phyloP scores from a whole-genome alignment of 1,284 basidiomycete species.

The Malassezia globosa region DNA sequence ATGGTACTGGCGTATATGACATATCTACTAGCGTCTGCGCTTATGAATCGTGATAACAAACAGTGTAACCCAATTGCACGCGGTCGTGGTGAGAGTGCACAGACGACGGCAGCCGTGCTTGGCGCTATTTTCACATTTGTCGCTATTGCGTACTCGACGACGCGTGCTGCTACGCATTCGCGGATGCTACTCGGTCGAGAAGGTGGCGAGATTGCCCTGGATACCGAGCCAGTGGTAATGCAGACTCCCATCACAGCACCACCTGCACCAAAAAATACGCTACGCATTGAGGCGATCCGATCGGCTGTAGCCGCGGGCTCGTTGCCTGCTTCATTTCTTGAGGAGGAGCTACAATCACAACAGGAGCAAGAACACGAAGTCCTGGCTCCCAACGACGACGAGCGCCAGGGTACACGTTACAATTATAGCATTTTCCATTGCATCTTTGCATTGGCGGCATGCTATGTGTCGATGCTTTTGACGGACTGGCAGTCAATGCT shows the following conservation, averaged over 20 bases:
- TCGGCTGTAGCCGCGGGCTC: conserved; percentile 92
- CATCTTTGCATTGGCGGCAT: conserved; percentile 87
- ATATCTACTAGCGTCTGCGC: conserved; percentile 84
- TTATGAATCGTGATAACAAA: conserved; percentile 74
- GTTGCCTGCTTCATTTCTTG: conserved; percentile 79
- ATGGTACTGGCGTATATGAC: conserved; percentile 97
- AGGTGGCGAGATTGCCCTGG: conserved; percentile 48
- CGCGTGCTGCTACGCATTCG: conserved; percentile 85
- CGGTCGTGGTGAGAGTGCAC: conserved; percentile 57
- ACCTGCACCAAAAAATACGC: conserved; percentile 70
- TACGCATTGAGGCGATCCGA: conserved; percentile 83
- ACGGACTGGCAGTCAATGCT: conserved; percentile 67
- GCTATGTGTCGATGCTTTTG: conserved; percentile 97
- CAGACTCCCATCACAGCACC: conserved; percentile 56
- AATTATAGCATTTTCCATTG: conserved; percentile 98
- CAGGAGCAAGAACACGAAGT: conserved; percentile 51
- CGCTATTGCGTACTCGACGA: conserved; percentile 94
- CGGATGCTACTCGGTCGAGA: conserved; percentile 68
- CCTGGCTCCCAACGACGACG: conserved; percentile 70
- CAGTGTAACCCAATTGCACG: conserved; percentile 77
- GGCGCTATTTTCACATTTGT: conserved; percentile 94
- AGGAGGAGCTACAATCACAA: conserved; percentile 56
- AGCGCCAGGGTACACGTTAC: conserved; percentile 90
- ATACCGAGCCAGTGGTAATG: conserved; percentile 36
- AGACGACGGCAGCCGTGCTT: conserved; percentile 75